Percentiles rank a stretch among this genome's conserved stretches.
These are phyloP conservation scores for Eucalyptus cladocalyx DNA, from an alignment of 345 rosid species.

Conservation along the genomic window DNA sequence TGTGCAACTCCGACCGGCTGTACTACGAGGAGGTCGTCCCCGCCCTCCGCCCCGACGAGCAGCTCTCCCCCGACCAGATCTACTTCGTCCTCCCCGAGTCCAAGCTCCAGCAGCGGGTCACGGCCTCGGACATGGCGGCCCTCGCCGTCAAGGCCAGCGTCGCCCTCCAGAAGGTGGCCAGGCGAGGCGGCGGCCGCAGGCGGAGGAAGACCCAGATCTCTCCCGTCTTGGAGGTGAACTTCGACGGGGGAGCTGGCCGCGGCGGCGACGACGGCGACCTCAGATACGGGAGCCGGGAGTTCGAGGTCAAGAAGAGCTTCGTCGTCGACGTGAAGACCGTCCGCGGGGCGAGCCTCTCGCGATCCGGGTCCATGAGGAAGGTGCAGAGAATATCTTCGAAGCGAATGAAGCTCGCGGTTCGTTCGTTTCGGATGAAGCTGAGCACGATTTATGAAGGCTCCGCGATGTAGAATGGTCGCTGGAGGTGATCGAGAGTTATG, in stretches of 20 bases:
- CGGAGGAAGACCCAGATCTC: conserved; percentile 26
- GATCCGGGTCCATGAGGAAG: conserved; percentile 50
- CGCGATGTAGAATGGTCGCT: conserved; percentile 8
- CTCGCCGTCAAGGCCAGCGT: conserved; percentile 84
- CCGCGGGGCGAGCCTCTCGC: conserved; percentile 3
- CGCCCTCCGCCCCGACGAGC: not conserved
- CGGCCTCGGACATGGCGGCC: conserved; percentile 89
- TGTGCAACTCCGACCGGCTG: not conserved
- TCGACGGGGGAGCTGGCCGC: not conserved
- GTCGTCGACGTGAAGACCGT: not conserved
- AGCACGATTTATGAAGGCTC: conserved; percentile 71
- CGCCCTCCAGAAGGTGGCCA: conserved; percentile 38
- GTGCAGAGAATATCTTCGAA: conserved; percentile 44
- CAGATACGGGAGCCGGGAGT: not conserved
- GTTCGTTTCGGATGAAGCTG: conserved; percentile 59
- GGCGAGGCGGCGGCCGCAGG: conserved; percentile 8
- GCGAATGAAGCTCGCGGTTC: conserved; percentile 63
- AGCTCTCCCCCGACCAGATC: not conserved
- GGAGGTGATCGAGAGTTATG: not conserved
- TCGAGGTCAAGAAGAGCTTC: not conserved
- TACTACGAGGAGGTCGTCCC: not conserved
- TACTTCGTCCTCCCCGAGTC: conserved; percentile 53
- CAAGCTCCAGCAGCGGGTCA: conserved; percentile 43
- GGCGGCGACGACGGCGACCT: not conserved
- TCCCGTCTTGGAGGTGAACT: conserved; percentile 8